Evolutionary conservation across 257 asterid species (phyloP).

Genomic region (Ligustrum vulgare): DNA sequence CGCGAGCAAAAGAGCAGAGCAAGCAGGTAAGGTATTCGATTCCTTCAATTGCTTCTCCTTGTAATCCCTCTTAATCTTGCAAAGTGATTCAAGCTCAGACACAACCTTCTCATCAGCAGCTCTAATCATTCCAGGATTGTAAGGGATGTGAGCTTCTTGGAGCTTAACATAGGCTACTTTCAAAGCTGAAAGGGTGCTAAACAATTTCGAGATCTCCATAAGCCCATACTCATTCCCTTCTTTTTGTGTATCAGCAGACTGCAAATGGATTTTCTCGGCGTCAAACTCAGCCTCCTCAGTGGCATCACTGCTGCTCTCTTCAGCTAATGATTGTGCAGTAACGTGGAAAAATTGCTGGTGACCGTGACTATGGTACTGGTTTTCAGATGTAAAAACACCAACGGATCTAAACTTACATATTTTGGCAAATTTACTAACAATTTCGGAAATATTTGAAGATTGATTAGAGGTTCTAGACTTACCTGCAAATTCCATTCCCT

Average conservation of each 20-base stretch:
- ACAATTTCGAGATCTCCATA: conserved; percentile 49
- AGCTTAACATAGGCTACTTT: conserved; percentile 73
- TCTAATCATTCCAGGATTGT: conserved; percentile 54
- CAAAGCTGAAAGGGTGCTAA: conserved; percentile 53
- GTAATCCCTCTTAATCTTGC: conserved; percentile 48
- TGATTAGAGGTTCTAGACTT: conserved; percentile 49
- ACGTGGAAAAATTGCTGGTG: conserved; percentile 24
- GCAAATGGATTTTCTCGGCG: conserved; percentile 25
- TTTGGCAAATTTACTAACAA: conserved; percentile 49
- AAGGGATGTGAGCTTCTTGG: conserved; percentile 77
- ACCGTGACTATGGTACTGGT: conserved; percentile 14
- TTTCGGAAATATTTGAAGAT: conserved; percentile 50
- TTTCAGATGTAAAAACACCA: conserved; percentile 62
- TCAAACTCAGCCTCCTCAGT: conserved; percentile 31
- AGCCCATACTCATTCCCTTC: conserved; percentile 31
- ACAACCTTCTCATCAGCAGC: conserved; percentile 63
- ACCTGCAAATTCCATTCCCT: conserved; percentile 46
- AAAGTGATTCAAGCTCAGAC: conserved; percentile 45
- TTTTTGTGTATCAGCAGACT: conserved; percentile 24
- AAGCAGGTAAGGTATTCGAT: conserved; percentile 37
- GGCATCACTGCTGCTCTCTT: conserved; percentile 36
- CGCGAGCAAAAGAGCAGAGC: conserved; percentile 47
- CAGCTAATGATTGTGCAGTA: conserved; percentile 25
- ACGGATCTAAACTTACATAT: conserved; percentile 63
- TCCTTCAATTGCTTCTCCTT: conserved; percentile 56